Conservation (phyloP, 139 green algal genomes). For the Chlamydomonas incerta region DNA sequence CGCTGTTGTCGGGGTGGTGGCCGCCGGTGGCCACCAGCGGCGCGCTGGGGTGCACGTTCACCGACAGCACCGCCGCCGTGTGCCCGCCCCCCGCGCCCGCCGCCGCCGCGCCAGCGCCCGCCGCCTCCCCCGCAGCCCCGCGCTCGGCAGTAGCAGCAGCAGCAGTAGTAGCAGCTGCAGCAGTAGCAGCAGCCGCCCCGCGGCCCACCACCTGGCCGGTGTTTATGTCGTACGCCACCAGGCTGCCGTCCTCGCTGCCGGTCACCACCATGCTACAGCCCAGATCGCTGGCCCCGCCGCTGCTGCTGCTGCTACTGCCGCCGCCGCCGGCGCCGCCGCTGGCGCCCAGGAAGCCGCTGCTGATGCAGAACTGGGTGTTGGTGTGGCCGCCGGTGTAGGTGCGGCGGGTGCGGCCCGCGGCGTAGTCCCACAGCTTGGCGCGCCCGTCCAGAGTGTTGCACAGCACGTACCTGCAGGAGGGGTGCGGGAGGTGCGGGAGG, state of each 20-base stretch:
- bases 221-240: constrained; percentile 89
- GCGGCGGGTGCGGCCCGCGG: constrained; percentile 65
- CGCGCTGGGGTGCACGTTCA: constrained; percentile 55
- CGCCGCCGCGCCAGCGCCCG: neutral
- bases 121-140: neutral
- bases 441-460: constrained; percentile 71
- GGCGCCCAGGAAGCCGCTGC: constrained; percentile 53
- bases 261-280: constrained; percentile 72
- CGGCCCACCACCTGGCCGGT: constrained; percentile 60
- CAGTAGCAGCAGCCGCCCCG: constrained; percentile 7
- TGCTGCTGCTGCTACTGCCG: no score
- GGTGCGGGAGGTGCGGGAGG: no score
- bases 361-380: constrained; percentile 68
- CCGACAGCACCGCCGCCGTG: constrained; percentile 58
- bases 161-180: no score
- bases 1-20: constrained; percentile 66
- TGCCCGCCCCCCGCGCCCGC: neutral
- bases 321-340: neutral
- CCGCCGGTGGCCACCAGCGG: constrained; percentile 61
- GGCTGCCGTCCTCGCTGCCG: constrained; percentile 85
- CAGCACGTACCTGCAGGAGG: constrained; percentile 58
- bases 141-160: neutral
- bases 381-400: constrained; percentile 69
- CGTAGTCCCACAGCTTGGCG: constrained; percentile 82
- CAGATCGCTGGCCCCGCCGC: neutral